Conservation (phyloP, 176 grass and related monocot species). For the Juncus effusus region DNA sequence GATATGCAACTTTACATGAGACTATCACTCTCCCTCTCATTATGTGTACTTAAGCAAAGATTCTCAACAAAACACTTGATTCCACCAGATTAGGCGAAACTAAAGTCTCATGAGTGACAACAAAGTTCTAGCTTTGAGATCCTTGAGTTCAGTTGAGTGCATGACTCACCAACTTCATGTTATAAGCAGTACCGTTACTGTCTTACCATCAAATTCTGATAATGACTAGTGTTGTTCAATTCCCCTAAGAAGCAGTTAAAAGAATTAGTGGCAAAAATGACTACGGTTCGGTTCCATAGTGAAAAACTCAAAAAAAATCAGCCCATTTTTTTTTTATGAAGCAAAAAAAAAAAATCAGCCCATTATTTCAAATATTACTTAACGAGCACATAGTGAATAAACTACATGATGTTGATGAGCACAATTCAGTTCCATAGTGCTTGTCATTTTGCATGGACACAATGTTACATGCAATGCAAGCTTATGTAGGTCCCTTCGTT, state of each 20-base stretch:
- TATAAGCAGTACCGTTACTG: background rate
- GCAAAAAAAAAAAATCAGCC: too few species aligned
- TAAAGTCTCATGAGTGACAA: constrained; percentile 7
- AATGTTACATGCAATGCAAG: too few species aligned
- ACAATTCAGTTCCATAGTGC: too few species aligned
- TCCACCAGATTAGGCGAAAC: constrained; percentile 22
- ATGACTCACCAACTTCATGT: constrained; percentile 12
- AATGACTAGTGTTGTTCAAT: background rate
- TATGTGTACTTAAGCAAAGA: constrained; percentile 6
- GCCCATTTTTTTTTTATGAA: too few species aligned
- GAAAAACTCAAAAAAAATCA: too few species aligned
- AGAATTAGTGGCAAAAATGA: background rate
- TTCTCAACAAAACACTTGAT: constrained; percentile 12
- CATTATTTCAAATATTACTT: too few species aligned
- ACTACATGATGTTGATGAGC: too few species aligned
- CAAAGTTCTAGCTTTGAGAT: too few species aligned
- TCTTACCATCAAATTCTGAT: constrained; percentile 4
- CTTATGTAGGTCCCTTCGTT: too few species aligned
- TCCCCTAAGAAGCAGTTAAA: too few species aligned
- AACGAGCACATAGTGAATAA: too few species aligned
- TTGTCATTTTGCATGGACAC: too few species aligned
- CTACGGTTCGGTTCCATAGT: background rate
- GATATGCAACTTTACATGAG: constrained; percentile 3
- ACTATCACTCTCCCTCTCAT: background rate
- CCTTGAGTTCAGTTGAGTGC: constrained; percentile 11